Evolutionary conservation across 2,329 filamentous ascomycete genomes (phyloP).

Genomic region (Fusarium sororula): DNA sequence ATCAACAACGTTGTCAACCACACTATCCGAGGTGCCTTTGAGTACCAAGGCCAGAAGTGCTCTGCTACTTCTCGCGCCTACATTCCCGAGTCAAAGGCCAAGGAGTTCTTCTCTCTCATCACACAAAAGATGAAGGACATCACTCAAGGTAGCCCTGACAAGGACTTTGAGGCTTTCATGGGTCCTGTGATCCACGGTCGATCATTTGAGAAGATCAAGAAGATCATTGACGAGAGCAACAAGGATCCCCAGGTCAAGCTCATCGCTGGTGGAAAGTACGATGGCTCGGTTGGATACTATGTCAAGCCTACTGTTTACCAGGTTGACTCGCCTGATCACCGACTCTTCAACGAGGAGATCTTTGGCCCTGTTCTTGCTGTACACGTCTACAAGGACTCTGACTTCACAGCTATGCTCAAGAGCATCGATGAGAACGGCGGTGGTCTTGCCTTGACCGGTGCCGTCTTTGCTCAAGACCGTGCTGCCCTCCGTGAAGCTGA

Average conservation of each 20-base stretch:
- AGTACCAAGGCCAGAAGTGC: slow-evolving; percentile 93
- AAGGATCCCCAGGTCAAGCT: slow-evolving; percentile 76
- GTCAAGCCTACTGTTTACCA: slow-evolving; percentile 85
- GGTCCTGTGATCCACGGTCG: slow-evolving; percentile 85
- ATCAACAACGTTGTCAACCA: slow-evolving; percentile 82
- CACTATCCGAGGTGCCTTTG: slow-evolving; percentile 86
- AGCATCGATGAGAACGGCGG: slow-evolving; percentile 53
- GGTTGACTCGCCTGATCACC: slow-evolving; percentile 76
- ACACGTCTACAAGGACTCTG: slow-evolving; percentile 79
- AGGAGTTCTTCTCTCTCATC: slow-evolving; percentile 73
- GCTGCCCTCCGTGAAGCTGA: slow-evolving; percentile 60
- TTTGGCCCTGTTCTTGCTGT: slow-evolving; percentile 81
- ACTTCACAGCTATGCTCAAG: slow-evolving; percentile 48
- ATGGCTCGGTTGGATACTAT: slow-evolving; percentile 81
- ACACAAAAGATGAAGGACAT: slow-evolving; percentile 73
- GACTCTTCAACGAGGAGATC: slow-evolving; percentile 78
- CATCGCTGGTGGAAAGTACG: slow-evolving; percentile 78
- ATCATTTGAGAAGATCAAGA: slow-evolving; percentile 81
- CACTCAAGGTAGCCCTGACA: slow-evolving; percentile 72
- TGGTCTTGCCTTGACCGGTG: slow-evolving; percentile 58
- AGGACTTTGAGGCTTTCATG: slow-evolving; percentile 78
- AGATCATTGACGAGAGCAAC: slow-evolving; percentile 82
- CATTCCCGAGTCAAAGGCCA: slow-evolving; percentile 78
- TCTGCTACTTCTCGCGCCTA: slow-evolving; percentile 84
- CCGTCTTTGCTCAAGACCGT: slow-evolving; percentile 60